phyloP scores from a whole-genome alignment of 1,139 yeast species.

The Blastobotrys illinoisensis region DNA sequence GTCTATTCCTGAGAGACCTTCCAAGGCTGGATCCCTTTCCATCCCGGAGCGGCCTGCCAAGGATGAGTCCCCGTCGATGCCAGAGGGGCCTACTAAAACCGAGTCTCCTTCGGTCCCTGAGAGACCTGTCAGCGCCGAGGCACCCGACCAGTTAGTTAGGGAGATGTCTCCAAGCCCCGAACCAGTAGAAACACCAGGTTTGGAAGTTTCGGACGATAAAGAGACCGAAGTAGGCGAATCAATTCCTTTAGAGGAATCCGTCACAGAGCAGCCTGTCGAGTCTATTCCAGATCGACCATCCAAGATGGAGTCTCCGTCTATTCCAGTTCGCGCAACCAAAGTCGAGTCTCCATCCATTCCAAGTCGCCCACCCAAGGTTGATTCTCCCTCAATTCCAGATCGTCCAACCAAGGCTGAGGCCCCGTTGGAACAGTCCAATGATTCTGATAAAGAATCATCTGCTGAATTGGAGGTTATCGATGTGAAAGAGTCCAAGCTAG shows the following conservation, averaged over 20 bases:
- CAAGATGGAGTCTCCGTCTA: background rate
- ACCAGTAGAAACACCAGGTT: background rate
- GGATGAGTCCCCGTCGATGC: conserved; percentile 1
- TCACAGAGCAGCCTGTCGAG: conserved; percentile 4
- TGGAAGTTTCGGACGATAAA: background rate
- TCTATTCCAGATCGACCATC: no score
- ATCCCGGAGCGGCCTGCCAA: conserved; percentile 2
- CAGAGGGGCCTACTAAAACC: no score
- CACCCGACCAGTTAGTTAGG: no score
- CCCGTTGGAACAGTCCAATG: background rate
- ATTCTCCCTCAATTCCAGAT: background rate
- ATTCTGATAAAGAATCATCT: background rate
- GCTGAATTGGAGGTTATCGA: background rate
- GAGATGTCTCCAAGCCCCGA: background rate
- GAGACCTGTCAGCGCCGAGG: no score
- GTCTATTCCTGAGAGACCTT: background rate
- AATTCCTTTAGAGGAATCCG: no score
- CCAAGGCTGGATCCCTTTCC: background rate
- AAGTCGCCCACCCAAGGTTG: background rate
- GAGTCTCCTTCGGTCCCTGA: no score
- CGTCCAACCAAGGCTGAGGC: background rate
- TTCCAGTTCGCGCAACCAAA: background rate
- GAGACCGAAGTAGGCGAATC: no score
- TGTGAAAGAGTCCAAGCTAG: background rate
- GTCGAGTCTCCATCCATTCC: background rate